Percentiles rank a stretch among this genome's conserved stretches.
These are phyloP conservation scores for Pochonia chlamydosporia DNA, from an alignment of 2,329 filamentous ascomycete species.

Conservation along the genomic window DNA sequence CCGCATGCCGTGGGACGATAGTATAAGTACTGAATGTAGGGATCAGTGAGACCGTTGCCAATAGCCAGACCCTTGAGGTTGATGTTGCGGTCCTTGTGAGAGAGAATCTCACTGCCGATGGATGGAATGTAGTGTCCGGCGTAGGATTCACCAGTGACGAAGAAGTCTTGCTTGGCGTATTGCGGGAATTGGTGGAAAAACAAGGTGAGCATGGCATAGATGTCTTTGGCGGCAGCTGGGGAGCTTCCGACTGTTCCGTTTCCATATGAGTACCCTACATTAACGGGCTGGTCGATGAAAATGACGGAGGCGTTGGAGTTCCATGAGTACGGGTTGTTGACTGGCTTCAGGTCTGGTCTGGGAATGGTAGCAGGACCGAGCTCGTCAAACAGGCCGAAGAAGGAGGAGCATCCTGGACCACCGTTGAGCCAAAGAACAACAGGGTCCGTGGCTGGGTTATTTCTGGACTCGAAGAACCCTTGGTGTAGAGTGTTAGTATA, in stretches of 20 bases:
- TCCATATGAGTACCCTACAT: slow-evolving; percentile 34
- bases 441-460: slow-evolving; percentile 28
- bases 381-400: slow-evolving; percentile 48
- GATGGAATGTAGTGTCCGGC: slow-evolving; percentile 93
- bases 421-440: slow-evolving; percentile 51
- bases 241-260: slow-evolving; percentile 84
- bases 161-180: slow-evolving; percentile 90
- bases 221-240: slow-evolving; percentile 90
- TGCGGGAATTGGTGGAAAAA: slow-evolving; percentile 99
- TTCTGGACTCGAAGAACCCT: slow-evolving; percentile 52
- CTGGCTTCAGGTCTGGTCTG: slow-evolving; percentile 21
- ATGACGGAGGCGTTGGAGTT: slow-evolving; percentile 61
- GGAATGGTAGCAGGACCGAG: slow-evolving; percentile 76
- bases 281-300: slow-evolving; percentile 59
- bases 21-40: slow-evolving; percentile 83
- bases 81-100: slow-evolving; percentile 93
- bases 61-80: slow-evolving; percentile 94
- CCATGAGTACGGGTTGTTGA: slow-evolving; percentile 55
- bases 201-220: slow-evolving; percentile 90
- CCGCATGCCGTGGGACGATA: slow-evolving; percentile 98
- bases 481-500: slow-evolving; percentile 37
- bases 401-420: slow-evolving; percentile 27
- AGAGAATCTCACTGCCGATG: slow-evolving; percentile 83
- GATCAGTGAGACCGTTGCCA: slow-evolving; percentile 93
- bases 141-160: slow-evolving; percentile 93